Conservation (phyloP, 352 stramenopile species). For the Peronospora belbahrii region DNA sequence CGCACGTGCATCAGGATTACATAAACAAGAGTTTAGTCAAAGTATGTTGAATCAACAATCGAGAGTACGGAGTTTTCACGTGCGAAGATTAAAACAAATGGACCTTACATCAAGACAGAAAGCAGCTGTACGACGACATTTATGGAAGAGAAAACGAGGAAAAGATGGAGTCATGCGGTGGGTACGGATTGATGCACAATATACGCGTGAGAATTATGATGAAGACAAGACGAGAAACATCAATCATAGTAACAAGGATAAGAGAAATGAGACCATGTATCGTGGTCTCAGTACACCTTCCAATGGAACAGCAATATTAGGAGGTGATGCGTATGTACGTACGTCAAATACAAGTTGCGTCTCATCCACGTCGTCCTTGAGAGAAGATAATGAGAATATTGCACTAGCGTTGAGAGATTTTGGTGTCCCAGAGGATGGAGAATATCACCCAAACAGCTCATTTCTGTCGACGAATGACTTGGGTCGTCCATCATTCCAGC, state of each 20-base stretch:
- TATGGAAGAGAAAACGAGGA: constrained; percentile 70
- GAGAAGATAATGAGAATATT: constrained; percentile 67
- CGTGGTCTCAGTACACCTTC: constrained; percentile 44
- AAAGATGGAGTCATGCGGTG: constrained; percentile 70
- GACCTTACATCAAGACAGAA: constrained; percentile 76
- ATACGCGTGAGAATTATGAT: constrained; percentile 21
- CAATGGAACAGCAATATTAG: constrained; percentile 31
- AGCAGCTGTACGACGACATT: constrained; percentile 59
- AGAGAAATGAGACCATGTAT: constrained; percentile 22
- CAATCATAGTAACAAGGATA: no score
- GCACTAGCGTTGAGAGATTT: constrained; percentile 72
- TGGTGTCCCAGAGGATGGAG: constrained; percentile 38
- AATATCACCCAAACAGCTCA: constrained; percentile 26
- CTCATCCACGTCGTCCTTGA: constrained; percentile 47
- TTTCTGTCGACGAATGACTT: constrained; percentile 38
- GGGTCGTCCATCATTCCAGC: constrained; percentile 51
- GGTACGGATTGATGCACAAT: constrained; percentile 66
- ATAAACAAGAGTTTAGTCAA: constrained; percentile 58
- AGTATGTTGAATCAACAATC: constrained; percentile 77
- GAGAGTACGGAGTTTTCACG: constrained; percentile 76
- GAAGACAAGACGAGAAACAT: constrained; percentile 19
- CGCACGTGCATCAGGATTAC: constrained; percentile 59
- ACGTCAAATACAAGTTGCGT: constrained; percentile 26
- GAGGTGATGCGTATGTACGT: constrained; percentile 13
- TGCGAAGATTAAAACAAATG: constrained; percentile 81